Base-by-base conservation (phyloP, 371 early-diverging fungal genomes). In the Apophysomyces sp. region DNA sequence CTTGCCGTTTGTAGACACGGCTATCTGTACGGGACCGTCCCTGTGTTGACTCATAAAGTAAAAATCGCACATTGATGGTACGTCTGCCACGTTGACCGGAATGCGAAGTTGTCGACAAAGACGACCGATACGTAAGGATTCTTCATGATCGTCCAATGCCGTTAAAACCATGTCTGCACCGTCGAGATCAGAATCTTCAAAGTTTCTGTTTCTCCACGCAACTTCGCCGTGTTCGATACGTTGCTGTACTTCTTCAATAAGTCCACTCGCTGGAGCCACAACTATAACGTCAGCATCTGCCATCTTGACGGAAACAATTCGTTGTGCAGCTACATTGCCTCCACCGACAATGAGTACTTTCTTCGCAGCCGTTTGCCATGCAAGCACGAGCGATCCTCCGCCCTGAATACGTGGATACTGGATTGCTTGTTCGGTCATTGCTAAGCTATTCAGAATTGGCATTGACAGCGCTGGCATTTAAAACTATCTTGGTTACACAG, bases 81-180 rank as follows among this genome's bases (percentile, higher is more conserved):
- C 90, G 64, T 96, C 97, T 0, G 96, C 96, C 16, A 93, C 94
- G 64, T 96, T 96, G 49, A 95, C 94, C 7, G 95, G 95, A 41
- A 94, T 93, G 29, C 88, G 80, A 32, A 72, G 81, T 26, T 68
- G 69, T 30, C 89, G 79, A 65, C 92, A 88, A 18, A 86, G 68
- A 12, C 78, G 62, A 30, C 90, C 93, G 51, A 95, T 92, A 15
- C 85, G 81, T 2, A 80, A 44, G 3, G 91, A 89, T 68, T 88
- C 89, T 2, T 82, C 83, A 44, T 82, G 87, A 66, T 92, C 91
- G 65, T 93, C 90, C 18, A 92, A 79, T 7, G 94, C 93, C 1
- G 92, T 86, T 59, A 94, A 76, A 16, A 94, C 94, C 91, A 94
- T 88, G 57, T 86, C 88, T 6, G 62, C 68, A 21, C 41, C 69